Conservation (phyloP, 2,329 filamentous ascomycete species). For the Beauveria varroae region DNA sequence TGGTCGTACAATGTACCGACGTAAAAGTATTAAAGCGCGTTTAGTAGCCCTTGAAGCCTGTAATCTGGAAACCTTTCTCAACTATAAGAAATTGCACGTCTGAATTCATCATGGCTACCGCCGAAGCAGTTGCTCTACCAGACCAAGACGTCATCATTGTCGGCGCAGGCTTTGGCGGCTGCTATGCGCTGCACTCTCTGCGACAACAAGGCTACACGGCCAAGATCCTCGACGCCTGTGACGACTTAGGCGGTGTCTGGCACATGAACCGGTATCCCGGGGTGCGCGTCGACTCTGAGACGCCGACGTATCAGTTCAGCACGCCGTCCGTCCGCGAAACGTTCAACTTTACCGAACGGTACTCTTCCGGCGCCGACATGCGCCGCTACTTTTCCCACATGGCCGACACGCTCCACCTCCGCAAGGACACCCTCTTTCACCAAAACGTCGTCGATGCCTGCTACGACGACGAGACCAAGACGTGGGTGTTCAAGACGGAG, state of each 20-base stretch:
- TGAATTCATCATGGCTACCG: too few species aligned
- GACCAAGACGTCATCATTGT: too few species aligned
- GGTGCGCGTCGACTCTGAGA: slow-evolving; percentile 30
- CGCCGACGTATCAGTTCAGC: slow-evolving; percentile 28
- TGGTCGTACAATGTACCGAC: too few species aligned
- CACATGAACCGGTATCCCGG: slow-evolving; percentile 37
- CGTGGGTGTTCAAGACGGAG: slow-evolving; percentile 26
- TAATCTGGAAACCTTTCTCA: too few species aligned
- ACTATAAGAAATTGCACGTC: too few species aligned
- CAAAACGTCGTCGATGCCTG: background rate
- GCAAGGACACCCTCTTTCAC: background rate
- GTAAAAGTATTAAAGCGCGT: too few species aligned
- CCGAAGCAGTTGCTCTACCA: too few species aligned
- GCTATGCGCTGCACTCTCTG: too few species aligned
- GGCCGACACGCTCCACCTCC: background rate
- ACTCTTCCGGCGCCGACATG: background rate
- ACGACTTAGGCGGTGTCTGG: slow-evolving; percentile 34
- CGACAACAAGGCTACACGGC: too few species aligned
- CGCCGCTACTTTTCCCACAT: background rate
- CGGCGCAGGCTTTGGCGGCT: too few species aligned
- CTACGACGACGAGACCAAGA: background rate
- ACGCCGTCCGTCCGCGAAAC: slow-evolving; percentile 21
- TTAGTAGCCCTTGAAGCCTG: too few species aligned
- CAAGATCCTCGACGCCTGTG: slow-evolving; percentile 28
- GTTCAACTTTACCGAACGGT: background rate